phyloP scores from a whole-genome alignment of 345 rosid genomes.

The Bruguiera gymnorhiza region DNA sequence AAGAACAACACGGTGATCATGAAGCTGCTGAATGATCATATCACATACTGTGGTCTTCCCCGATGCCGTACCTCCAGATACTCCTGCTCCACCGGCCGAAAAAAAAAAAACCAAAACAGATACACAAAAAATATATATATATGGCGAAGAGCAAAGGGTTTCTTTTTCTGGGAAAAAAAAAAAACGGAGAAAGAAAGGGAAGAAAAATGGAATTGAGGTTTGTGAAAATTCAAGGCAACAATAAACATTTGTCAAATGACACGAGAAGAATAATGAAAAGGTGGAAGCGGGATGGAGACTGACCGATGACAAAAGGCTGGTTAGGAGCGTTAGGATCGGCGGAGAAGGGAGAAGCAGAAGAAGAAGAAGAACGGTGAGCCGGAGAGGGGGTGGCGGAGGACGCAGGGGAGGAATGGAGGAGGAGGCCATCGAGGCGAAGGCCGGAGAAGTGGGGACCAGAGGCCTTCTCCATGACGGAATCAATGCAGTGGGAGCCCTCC shows the following conservation, averaged over 20 bases:
- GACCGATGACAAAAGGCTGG: conserved; percentile 94
- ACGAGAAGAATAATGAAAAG: background rate
- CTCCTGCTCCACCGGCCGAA: conserved; percentile 45
- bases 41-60: conserved; percentile 99
- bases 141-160: too few species aligned
- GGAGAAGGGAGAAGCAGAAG: conserved; percentile 14
- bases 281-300: background rate
- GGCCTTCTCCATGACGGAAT: conserved; percentile 93
- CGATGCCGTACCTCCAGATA: conserved; percentile 97
- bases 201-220: too few species aligned
- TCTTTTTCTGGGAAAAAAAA: too few species aligned
- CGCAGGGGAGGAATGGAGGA: conserved; percentile 42
- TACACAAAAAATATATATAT: background rate
- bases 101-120: background rate
- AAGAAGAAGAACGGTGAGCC: conserved; percentile 14
- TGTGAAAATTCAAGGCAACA: too few species aligned
- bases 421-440: conserved; percentile 73
- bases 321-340: conserved; percentile 38
- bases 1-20: conserved; percentile 94
- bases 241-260: background rate
- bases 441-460: conserved; percentile 99
- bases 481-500: conserved; percentile 56
- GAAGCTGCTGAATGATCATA: conserved; percentile 98
- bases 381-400: conserved; percentile 42
- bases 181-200: too few species aligned